Conservation (phyloP, 2,329 filamentous ascomycete species). For the Cryphonectria parasitica region DNA sequence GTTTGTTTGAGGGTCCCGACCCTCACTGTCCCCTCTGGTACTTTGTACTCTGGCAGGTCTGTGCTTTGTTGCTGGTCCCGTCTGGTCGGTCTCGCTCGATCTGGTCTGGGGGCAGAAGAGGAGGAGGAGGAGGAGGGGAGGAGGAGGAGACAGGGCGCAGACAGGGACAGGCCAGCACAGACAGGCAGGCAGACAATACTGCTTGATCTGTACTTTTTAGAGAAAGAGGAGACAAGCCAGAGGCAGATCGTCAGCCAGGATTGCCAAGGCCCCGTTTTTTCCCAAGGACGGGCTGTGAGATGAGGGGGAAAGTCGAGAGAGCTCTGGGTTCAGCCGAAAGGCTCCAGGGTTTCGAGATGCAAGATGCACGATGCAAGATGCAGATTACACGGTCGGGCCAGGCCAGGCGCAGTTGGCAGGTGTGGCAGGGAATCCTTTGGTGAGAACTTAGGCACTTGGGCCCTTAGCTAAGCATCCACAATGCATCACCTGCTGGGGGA, state of each 20-base stretch:
- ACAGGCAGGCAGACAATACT: background rate
- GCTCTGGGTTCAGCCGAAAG: background rate
- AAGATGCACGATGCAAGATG: background rate
- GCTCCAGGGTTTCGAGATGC: background rate
- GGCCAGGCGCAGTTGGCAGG: background rate
- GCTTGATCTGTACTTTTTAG: background rate
- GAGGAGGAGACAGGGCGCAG: background rate
- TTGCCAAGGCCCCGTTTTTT: background rate
- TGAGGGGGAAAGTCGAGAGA: background rate
- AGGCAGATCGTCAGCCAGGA: background rate
- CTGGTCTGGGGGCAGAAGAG: background rate
- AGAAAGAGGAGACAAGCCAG: background rate
- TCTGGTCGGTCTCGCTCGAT: background rate
- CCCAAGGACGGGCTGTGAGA: background rate
- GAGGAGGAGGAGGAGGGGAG: background rate
- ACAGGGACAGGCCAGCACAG: background rate
- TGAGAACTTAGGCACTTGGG: background rate
- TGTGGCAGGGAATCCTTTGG: background rate
- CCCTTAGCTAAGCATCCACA: conserved; percentile 7
- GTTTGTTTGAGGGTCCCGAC: background rate
- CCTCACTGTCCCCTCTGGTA: background rate
- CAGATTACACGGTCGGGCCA: background rate
- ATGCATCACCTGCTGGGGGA: background rate
- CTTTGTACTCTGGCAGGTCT: conserved; percentile 2
- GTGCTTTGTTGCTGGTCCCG: background rate